Conservation (phyloP, 352 stramenopile genomes). For the Plasmopara halstedii region DNA sequence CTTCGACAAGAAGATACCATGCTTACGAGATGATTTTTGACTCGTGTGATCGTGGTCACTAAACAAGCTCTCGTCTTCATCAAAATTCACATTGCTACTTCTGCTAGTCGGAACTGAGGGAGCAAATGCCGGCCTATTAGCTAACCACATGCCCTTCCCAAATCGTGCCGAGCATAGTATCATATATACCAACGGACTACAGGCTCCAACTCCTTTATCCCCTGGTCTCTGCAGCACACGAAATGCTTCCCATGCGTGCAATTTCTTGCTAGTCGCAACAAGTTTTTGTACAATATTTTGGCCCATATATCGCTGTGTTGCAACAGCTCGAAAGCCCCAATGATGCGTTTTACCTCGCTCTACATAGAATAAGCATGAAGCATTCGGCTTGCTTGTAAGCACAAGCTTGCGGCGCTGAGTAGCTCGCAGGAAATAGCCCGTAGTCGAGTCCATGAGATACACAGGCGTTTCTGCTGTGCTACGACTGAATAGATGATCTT, state of each 20-base stretch:
- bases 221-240: conserved; percentile 45
- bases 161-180: conserved; percentile 73
- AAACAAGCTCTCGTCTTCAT: conserved; percentile 12
- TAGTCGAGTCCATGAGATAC: conserved; percentile 61
- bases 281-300: conserved; percentile 69
- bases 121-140: conserved; percentile 27
- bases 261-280: conserved; percentile 53
- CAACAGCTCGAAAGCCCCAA: conserved; percentile 65
- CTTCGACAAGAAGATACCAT: conserved; percentile 55
- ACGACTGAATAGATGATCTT: conserved; percentile 45
- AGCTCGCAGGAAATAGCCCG: conserved; percentile 43
- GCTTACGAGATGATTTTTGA: conserved; percentile 4
- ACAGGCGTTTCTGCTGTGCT: conserved; percentile 34
- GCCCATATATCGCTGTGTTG: conserved; percentile 58
- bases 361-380: conserved; percentile 69
- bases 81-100: conserved; percentile 10
- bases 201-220: conserved; percentile 6
- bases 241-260: conserved; percentile 67
- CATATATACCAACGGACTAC: conserved; percentile 42
- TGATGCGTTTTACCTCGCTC: conserved; percentile 68
- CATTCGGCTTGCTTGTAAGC: conserved; percentile 48
- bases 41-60: conserved; percentile 10
- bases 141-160: conserved; percentile 77
- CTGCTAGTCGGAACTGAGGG: conserved; percentile 12
- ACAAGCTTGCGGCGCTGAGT: conserved; percentile 61